These are phyloP conservation scores for Xylariaceae sp. DNA, from an alignment of 2,329 filamentous ascomycete species.

Conservation along the genomic window DNA sequence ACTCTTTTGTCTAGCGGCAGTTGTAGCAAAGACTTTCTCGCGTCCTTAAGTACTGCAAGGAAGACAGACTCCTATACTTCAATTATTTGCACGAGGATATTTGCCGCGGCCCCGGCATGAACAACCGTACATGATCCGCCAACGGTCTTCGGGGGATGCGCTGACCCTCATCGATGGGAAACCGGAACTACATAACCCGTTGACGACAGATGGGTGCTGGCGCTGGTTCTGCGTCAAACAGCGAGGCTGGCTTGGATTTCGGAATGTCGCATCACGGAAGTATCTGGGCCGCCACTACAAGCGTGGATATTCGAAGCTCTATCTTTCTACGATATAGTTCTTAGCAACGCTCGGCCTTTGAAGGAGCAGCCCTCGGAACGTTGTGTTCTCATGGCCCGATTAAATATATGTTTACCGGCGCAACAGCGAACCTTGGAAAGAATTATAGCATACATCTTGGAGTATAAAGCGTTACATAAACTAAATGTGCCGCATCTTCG, in stretches of 20 bases:
- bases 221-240: not conserved
- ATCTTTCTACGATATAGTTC: not conserved
- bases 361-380: too few species aligned
- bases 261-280: not conserved
- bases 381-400: too few species aligned
- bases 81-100: too few species aligned
- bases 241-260: not conserved
- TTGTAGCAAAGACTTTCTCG: too few species aligned
- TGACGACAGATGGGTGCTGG: not conserved
- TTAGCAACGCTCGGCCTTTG: not conserved
- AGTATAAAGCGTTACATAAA: constrained; percentile 58
- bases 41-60: too few species aligned
- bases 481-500: constrained; percentile 51
- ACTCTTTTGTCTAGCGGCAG: too few species aligned
- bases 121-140: too few species aligned
- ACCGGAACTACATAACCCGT: not conserved
- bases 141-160: not conserved
- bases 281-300: not conserved
- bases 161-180: not conserved
- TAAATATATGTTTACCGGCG: constrained; percentile 42
- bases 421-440: not conserved
- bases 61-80: too few species aligned
- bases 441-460: constrained; percentile 44
- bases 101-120: too few species aligned
- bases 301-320: not conserved